Conservation (phyloP, 805 yeast genomes). For the Saturnispora dispora region DNA sequence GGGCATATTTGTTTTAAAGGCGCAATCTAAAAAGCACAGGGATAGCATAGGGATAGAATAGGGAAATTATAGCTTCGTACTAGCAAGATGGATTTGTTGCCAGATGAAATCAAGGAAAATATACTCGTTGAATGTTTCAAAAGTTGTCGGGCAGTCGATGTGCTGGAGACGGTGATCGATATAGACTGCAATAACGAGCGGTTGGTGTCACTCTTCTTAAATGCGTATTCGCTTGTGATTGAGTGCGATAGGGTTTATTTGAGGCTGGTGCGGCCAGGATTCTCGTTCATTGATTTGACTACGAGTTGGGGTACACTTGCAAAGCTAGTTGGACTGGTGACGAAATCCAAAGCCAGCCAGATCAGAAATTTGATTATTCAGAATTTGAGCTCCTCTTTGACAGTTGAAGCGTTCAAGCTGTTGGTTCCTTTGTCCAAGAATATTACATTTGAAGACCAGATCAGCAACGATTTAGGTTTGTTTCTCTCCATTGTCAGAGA, state of each 20-base stretch:
- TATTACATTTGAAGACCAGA: constrained; percentile 5
- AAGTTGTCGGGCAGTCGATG: constrained; percentile 4
- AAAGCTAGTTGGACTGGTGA: background rate
- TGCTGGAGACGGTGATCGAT: background rate
- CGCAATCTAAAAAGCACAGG: background rate
- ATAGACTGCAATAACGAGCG: background rate
- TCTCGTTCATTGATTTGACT: constrained; percentile 4
- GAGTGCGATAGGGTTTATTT: constrained; percentile 3
- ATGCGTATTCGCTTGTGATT: constrained; percentile 4
- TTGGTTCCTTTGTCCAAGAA: background rate
- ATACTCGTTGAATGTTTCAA: constrained; percentile 3
- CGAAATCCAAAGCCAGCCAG: background rate
- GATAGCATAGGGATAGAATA: no score
- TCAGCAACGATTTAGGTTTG: background rate
- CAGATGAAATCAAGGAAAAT: background rate
- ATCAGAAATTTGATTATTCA: constrained; percentile 3
- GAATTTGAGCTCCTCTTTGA: background rate
- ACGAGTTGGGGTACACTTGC: background rate
- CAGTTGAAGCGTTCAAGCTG: constrained; percentile 1
- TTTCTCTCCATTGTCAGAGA: background rate
- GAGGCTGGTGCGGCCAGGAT: constrained; percentile 2
- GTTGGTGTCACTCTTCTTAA: background rate
- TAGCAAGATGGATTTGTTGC: background rate
- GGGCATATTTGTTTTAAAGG: background rate
- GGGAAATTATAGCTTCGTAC: no score